phyloP scores from a whole-genome alignment of 495 filamentous ascomycete species.

The Penicillium bovifimosum region DNA sequence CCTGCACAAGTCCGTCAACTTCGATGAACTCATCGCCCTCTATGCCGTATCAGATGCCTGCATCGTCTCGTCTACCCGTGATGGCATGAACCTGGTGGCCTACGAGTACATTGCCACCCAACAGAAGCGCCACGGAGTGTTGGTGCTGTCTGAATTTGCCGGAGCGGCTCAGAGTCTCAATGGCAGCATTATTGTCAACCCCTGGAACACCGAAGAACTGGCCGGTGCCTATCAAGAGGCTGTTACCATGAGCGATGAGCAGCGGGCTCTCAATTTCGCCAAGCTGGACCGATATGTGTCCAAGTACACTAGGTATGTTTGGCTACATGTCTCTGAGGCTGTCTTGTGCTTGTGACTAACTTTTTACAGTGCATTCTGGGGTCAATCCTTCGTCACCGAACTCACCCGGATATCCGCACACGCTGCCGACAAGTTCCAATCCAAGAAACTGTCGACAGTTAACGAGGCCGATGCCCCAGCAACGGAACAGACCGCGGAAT shows the following conservation, averaged over 20 bases:
- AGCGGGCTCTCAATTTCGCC: conserved; percentile 75
- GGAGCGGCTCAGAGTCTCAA: conserved; percentile 91
- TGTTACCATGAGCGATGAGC: conserved; percentile 86
- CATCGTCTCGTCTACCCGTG: conserved; percentile 90
- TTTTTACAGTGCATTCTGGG: conserved; percentile 80
- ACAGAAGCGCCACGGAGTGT: conserved; percentile 76
- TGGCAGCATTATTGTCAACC: conserved; percentile 89
- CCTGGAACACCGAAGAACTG: conserved; percentile 95
- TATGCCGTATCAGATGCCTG: conserved; percentile 94
- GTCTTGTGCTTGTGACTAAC: background rate
- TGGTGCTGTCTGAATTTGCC: conserved; percentile 94
- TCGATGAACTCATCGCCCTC: conserved; percentile 87
- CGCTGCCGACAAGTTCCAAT: conserved; percentile 39
- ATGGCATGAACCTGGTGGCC: conserved; percentile 98
- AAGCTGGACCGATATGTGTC: conserved; percentile 92
- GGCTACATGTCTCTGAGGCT: background rate
- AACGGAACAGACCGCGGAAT: conserved; percentile 4
- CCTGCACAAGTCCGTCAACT: conserved; percentile 88
- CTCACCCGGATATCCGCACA: conserved; percentile 61
- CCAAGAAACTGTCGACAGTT: conserved; percentile 25
- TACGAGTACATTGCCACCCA: conserved; percentile 97
- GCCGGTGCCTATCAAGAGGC: conserved; percentile 90
- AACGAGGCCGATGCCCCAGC: conserved; percentile 10
- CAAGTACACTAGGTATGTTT: conserved; percentile 78
- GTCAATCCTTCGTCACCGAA: conserved; percentile 86